A percentile compares a stretch with the other conserved stretches of the same genome.
Evolutionary conservation across 164 flowering plant species (phyloP).

Genomic region (Protea cynaroides): DNA sequence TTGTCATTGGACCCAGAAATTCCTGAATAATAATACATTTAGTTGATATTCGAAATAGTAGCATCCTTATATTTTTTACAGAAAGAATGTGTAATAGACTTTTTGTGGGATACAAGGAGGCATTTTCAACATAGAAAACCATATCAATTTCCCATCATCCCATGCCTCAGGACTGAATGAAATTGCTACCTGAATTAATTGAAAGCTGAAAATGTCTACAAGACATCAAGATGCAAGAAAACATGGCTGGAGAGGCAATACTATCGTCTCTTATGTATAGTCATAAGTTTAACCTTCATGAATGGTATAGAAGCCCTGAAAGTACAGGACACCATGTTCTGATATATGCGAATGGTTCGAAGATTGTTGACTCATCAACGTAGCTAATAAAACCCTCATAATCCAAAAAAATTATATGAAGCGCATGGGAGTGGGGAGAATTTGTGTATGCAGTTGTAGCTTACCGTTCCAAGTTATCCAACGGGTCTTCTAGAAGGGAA

Average conservation of each 20-base stretch:
- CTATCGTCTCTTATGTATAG: neutral
- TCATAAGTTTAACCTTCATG: neutral
- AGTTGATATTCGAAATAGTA: neutral
- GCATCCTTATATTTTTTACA: neutral
- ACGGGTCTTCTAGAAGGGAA: constrained; percentile 69
- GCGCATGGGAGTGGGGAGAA: neutral
- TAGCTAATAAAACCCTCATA: no score
- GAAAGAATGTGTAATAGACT: neutral
- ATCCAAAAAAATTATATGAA: neutral
- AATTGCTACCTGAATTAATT: neutral
- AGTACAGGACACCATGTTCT: no score
- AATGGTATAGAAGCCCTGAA: no score
- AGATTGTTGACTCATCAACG: no score
- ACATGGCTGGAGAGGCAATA: neutral
- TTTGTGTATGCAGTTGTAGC: constrained; percentile 3
- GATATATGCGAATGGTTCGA: no score
- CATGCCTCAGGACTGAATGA: neutral
- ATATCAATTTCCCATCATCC: neutral
- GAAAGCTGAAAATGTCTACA: no score
- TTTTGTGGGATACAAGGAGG: neutral
- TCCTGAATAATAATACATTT: neutral
- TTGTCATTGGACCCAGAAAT: neutral
- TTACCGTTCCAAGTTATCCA: constrained; percentile 77
- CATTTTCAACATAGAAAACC: neutral
- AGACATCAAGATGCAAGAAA: neutral